phyloP scores from a whole-genome alignment of 2,329 filamentous ascomycete species.

The Ascochyta pisi region DNA sequence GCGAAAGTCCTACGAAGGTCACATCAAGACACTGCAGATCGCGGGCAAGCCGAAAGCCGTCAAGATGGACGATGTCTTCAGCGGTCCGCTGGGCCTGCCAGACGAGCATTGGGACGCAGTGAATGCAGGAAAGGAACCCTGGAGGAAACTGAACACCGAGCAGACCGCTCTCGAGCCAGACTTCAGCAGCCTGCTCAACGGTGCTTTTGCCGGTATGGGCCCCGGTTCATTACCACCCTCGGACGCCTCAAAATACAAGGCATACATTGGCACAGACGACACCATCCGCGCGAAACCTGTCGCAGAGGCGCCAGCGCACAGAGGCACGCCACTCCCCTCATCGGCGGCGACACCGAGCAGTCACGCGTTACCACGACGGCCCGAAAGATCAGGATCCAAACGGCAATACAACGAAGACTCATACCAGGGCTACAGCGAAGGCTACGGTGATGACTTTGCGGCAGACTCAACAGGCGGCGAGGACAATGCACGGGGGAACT shows the following conservation, averaged over 20 bases:
- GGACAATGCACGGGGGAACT: constrained; percentile 58
- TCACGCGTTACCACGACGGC: constrained; percentile 56
- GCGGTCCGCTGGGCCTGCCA: constrained; percentile 47
- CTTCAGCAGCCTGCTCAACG: constrained; percentile 46
- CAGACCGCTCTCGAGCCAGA: constrained; percentile 33
- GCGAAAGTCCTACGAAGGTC: constrained; percentile 63
- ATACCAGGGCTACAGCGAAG: constrained; percentile 77
- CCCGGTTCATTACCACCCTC: constrained; percentile 51
- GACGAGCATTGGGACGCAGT: constrained; percentile 51
- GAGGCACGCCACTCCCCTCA: constrained; percentile 26
- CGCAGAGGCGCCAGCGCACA: constrained; percentile 30
- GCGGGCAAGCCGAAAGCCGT: constrained; percentile 58
- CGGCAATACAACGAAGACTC: constrained; percentile 77
- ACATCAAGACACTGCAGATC: constrained; percentile 58
- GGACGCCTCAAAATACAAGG: constrained; percentile 53
- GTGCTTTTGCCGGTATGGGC: constrained; percentile 51
- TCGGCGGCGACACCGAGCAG: constrained; percentile 45
- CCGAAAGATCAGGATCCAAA: constrained; percentile 74
- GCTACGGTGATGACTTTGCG: constrained; percentile 71
- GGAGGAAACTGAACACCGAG: constrained; percentile 38
- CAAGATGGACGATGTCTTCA: constrained; percentile 49
- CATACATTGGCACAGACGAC: constrained; percentile 55
- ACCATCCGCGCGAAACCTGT: constrained; percentile 37
- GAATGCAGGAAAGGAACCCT: constrained; percentile 50
- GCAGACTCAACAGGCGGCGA: constrained; percentile 75